phyloP scores from a whole-genome alignment of 176 grass and related monocot species.

The Carex littledalei region DNA sequence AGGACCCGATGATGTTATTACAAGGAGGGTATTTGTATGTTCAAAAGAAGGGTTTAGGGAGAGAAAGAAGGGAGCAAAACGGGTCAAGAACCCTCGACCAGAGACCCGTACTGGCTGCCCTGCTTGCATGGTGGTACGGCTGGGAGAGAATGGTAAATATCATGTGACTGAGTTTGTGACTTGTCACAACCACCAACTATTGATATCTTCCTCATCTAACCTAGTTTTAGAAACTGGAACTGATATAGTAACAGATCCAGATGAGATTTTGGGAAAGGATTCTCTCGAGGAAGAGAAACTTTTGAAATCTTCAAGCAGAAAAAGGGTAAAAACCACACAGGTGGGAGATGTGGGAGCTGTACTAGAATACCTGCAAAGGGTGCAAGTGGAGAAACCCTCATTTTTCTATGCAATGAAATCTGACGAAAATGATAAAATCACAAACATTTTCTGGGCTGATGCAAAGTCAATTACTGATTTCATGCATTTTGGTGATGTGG shows the following conservation, averaged over 20 bases:
- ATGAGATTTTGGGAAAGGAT: slow-evolving; percentile 37
- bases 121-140: slow-evolving; percentile 78
- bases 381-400: slow-evolving; percentile 70
- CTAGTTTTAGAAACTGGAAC: slow-evolving; percentile 33
- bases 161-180: slow-evolving; percentile 84
- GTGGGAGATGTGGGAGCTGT: slow-evolving; percentile 62
- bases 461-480: slow-evolving; percentile 75
- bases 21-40: slow-evolving; percentile 97
- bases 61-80: slow-evolving; percentile 81
- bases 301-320: slow-evolving; percentile 5
- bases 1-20: slow-evolving; percentile 69
- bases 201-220: slow-evolving; percentile 40
- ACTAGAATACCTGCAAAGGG: slow-evolving; percentile 79
- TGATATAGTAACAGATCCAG: slow-evolving; percentile 40
- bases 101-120: slow-evolving; percentile 89
- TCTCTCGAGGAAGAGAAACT: slow-evolving; percentile 2
- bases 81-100: slow-evolving; percentile 81
- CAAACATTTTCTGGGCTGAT: slow-evolving; percentile 75
- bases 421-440: slow-evolving; percentile 65
- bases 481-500: slow-evolving; percentile 67
- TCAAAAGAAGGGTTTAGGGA: slow-evolving; percentile 94
- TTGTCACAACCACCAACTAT: slow-evolving; percentile 77
- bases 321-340: slow-evolving; percentile 7
- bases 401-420: slow-evolving; percentile 70
- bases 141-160: slow-evolving; percentile 60